Conservation (phyloP, 2,329 filamentous ascomycete genomes). For the Alternaria ventricosa region DNA sequence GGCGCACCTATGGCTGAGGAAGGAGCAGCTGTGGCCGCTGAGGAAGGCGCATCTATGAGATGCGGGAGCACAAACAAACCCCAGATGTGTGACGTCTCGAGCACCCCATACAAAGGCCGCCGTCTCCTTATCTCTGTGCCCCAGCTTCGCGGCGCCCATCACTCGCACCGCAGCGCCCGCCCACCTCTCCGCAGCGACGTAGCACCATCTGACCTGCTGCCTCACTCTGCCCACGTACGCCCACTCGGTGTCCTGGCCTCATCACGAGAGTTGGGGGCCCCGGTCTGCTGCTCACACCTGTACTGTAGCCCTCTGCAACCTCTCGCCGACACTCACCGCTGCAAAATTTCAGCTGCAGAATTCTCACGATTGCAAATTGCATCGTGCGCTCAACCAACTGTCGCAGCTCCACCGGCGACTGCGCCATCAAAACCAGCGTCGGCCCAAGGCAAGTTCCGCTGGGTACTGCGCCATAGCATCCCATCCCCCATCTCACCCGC, state of each 20-base stretch:
- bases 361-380: slow-evolving; percentile 21
- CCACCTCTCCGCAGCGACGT: slow-evolving; percentile 12
- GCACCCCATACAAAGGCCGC: slow-evolving; percentile 12
- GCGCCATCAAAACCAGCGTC: slow-evolving; percentile 8
- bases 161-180: slow-evolving; percentile 9
- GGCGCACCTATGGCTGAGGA: slow-evolving; percentile 2
- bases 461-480: slow-evolving; percentile 12
- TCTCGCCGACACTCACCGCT: slow-evolving; percentile 34
- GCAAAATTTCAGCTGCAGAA: slow-evolving; percentile 29
- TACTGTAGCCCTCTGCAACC: slow-evolving; percentile 18
- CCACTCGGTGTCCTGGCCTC: slow-evolving; percentile 1
- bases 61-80: slow-evolving; percentile 11
- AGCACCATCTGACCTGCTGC: slow-evolving; percentile 20
- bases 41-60: not conserved
- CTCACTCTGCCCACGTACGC: slow-evolving; percentile 19
- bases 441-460: slow-evolving; percentile 22
- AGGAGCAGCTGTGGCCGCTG: not conserved
- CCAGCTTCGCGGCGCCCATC: slow-evolving; percentile 11
- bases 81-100: slow-evolving; percentile 19
- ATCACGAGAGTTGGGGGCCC: slow-evolving; percentile 10
- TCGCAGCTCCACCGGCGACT: slow-evolving; percentile 19
- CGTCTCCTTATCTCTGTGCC: slow-evolving; percentile 9
- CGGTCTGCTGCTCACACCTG: slow-evolving; percentile 15
- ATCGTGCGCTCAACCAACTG: slow-evolving; percentile 19
- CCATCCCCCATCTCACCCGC: slow-evolving; percentile 11